Percentiles rank a stretch among this genome's conserved stretches.
Evolutionary conservation across 108 stramenopile genomes (phyloP).

Genomic region (Cyclotella cryptica): DNA sequence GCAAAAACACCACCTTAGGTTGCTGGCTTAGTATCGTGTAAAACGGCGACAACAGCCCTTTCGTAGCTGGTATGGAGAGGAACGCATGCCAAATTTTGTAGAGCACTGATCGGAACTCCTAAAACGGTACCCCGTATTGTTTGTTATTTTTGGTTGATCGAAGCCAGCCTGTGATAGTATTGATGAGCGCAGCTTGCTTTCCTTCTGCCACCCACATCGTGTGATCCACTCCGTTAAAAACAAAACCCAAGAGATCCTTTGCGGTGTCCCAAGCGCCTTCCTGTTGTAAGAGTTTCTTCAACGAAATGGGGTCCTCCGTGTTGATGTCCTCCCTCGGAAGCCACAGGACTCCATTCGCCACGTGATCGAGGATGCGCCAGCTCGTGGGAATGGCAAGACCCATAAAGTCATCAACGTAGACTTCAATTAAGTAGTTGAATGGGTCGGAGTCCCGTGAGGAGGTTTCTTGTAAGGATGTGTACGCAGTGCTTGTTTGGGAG

Average conservation of each 20-base stretch:
- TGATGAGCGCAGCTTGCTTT: too few species aligned
- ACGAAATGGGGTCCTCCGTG: background rate
- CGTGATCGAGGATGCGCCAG: background rate
- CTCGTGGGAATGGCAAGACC: background rate
- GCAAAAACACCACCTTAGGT: constrained; percentile 7
- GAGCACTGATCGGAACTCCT: too few species aligned
- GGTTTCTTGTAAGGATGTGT: background rate
- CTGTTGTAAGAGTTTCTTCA: too few species aligned
- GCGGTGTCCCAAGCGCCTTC: too few species aligned
- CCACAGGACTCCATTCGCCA: background rate
- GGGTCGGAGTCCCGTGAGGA: background rate
- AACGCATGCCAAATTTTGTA: constrained; percentile 29
- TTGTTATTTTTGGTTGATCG: too few species aligned
- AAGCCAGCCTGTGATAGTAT: too few species aligned
- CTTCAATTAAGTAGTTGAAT: background rate
- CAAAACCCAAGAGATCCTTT: too few species aligned
- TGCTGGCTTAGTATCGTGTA: constrained; percentile 41
- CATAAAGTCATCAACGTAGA: constrained; percentile 3
- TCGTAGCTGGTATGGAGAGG: background rate
- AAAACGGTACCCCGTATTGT: too few species aligned
- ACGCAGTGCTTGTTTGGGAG: background rate
- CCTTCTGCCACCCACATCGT: too few species aligned
- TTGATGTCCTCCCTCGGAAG: background rate
- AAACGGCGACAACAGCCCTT: constrained; percentile 25
- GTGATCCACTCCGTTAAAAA: too few species aligned